These are phyloP conservation scores for Lentinus tigrinus DNA, from an alignment of 768 basidiomycete species.

Conservation along the genomic window DNA sequence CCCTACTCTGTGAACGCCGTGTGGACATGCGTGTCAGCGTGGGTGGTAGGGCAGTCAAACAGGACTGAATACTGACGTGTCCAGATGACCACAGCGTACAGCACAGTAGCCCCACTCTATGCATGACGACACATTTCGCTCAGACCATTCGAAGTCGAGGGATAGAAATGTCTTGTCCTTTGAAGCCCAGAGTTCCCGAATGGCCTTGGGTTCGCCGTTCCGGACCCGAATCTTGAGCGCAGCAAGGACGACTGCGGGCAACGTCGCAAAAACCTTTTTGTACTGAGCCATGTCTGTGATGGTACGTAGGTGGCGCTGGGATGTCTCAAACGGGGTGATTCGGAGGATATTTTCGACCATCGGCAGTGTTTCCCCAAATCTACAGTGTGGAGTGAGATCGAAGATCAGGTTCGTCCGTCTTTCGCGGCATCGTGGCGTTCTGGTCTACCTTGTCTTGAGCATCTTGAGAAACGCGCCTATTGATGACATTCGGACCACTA, in stretches of 20 bases:
- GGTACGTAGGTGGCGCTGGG: constrained; percentile 66
- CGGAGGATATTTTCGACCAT: constrained; percentile 70
- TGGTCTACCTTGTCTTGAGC: constrained; percentile 70
- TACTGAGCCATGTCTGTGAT: constrained; percentile 67
- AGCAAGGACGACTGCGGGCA: constrained; percentile 66
- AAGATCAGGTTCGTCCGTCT: background rate
- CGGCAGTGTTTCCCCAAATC: constrained; percentile 76
- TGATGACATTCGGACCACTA: constrained; percentile 73
- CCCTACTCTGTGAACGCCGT: constrained; percentile 41
- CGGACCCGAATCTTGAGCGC: constrained; percentile 66
- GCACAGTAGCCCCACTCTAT: constrained; percentile 86
- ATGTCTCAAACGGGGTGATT: constrained; percentile 66
- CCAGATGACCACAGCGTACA: constrained; percentile 68
- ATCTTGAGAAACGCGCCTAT: constrained; percentile 78
- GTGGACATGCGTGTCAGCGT: no score
- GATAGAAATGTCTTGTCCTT: constrained; percentile 75
- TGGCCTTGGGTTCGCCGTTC: constrained; percentile 61
- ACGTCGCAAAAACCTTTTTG: constrained; percentile 66
- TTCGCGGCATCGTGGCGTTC: background rate
- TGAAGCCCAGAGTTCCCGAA: constrained; percentile 65
- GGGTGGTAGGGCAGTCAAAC: constrained; percentile 6
- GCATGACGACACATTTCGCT: constrained; percentile 65
- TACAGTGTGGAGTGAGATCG: constrained; percentile 22
- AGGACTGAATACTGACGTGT: constrained; percentile 46
- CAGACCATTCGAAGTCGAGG: constrained; percentile 74